Conservation (phyloP, 768 basidiomycete species). For the Mycena olivaceomarginata region DNA sequence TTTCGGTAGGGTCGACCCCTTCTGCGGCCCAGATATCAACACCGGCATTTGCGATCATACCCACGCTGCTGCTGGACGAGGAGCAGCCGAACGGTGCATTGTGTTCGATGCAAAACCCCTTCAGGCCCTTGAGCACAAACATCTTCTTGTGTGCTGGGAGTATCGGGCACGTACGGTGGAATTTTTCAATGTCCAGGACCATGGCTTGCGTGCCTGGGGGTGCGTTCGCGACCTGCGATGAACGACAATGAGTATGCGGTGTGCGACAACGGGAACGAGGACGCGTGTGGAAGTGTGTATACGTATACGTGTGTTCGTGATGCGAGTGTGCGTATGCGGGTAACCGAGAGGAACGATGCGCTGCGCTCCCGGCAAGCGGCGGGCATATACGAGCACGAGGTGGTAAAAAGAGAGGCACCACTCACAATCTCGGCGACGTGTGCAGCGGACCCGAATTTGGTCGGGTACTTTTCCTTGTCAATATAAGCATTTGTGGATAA, state of each 20-base stretch:
- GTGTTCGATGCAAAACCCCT: too few species aligned
- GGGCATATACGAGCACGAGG: too few species aligned
- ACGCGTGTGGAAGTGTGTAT: neutral
- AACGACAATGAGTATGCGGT: neutral
- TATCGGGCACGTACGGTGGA: constrained; percentile 57
- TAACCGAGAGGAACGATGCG: neutral
- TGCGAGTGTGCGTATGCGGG: neutral
- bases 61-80: too few species aligned
- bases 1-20: constrained; percentile 58
- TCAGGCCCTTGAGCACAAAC: too few species aligned
- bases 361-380: too few species aligned
- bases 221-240: constrained; percentile 43
- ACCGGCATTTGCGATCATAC: too few species aligned
- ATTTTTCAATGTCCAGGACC: constrained; percentile 49
- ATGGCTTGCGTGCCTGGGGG: constrained; percentile 48
- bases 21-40: too few species aligned
- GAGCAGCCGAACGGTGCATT: too few species aligned
- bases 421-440: constrained; percentile 40
- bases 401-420: neutral
- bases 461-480: constrained; percentile 43
- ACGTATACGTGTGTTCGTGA: too few species aligned
- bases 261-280: neutral
- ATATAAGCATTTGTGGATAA: constrained; percentile 39
- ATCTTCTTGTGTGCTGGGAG: too few species aligned
- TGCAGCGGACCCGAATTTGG: constrained; percentile 35